These are phyloP conservation scores for Endocalyx cinctus DNA, from an alignment of 2,329 filamentous ascomycete species.

Conservation along the genomic window DNA sequence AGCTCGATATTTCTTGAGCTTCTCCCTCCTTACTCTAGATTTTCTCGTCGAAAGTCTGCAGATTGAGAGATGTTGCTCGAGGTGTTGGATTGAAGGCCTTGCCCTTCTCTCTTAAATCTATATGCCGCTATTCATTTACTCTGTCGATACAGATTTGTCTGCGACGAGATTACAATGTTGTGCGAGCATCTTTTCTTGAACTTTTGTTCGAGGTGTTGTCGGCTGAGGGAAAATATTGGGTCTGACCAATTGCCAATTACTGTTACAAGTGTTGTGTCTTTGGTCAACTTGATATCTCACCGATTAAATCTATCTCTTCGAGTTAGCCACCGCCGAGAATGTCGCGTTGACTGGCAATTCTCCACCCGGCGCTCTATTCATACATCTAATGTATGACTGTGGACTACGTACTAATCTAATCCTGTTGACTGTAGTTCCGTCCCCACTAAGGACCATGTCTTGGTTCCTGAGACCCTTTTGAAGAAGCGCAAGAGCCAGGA, in stretches of 20 bases:
- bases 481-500: conserved; percentile 99
- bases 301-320: conserved; percentile 74
- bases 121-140: conserved; percentile 50
- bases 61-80: conserved; percentile 56
- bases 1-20: conserved; percentile 73
- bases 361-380: conserved; percentile 72
- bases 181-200: conserved; percentile 41
- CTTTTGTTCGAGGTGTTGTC: conserved; percentile 64
- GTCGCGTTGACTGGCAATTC: conserved; percentile 88
- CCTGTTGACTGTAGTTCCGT: conserved; percentile 66
- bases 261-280: not conserved
- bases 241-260: not conserved
- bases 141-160: conserved; percentile 23
- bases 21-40: conserved; percentile 57
- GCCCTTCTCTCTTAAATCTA: conserved; percentile 71
- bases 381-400: conserved; percentile 52
- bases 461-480: conserved; percentile 98
- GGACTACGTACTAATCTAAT: conserved; percentile 79
- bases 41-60: conserved; percentile 42
- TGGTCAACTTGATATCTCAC: conserved; percentile 57
- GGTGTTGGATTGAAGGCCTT: conserved; percentile 75
- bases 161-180: conserved; percentile 24
- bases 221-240: conserved; percentile 55
- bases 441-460: conserved; percentile 89
- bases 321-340: conserved; percentile 89